Evolutionary conservation across 768 basidiomycete species (phyloP).

Genomic region (Tylopilus sp.): DNA sequence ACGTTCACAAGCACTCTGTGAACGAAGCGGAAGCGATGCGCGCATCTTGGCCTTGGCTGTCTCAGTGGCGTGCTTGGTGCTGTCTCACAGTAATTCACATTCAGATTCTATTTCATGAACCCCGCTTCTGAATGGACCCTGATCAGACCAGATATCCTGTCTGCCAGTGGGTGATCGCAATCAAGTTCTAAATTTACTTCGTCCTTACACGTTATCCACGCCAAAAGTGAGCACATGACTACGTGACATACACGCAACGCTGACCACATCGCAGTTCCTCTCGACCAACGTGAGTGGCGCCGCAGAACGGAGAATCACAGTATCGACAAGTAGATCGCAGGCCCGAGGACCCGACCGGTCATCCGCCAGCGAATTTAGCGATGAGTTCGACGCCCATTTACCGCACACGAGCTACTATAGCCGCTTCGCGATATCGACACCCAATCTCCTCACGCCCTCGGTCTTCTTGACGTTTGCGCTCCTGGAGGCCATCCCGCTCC

Average conservation of each 20-base stretch:
- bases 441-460: constrained; percentile 41
- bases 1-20: constrained; percentile 3
- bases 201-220: constrained; percentile 35
- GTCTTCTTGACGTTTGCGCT: constrained; percentile 53
- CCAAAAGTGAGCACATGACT: constrained; percentile 28
- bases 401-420: constrained; percentile 19
- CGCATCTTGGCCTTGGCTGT: constrained; percentile 25
- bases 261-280: constrained; percentile 23
- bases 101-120: constrained; percentile 22
- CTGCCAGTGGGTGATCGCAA: constrained; percentile 37
- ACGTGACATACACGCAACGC: constrained; percentile 7
- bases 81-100: constrained; percentile 35
- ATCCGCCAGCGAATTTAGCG: constrained; percentile 7
- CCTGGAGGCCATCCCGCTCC: constrained; percentile 42
- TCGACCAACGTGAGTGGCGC: constrained; percentile 27
- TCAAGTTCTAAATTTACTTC: constrained; percentile 40
- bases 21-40: constrained; percentile 1
- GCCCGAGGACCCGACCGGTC: constrained; percentile 16
- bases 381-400: constrained; percentile 8
- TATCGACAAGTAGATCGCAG: constrained; percentile 22
- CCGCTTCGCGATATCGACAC: constrained; percentile 26
- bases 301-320: constrained; percentile 10
- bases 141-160: constrained; percentile 38
- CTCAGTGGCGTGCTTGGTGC: constrained; percentile 34
- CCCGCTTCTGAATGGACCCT: constrained; percentile 23